Conservation (phyloP, 1,139 yeast species). For the Blastobotrys arbuscula region DNA sequence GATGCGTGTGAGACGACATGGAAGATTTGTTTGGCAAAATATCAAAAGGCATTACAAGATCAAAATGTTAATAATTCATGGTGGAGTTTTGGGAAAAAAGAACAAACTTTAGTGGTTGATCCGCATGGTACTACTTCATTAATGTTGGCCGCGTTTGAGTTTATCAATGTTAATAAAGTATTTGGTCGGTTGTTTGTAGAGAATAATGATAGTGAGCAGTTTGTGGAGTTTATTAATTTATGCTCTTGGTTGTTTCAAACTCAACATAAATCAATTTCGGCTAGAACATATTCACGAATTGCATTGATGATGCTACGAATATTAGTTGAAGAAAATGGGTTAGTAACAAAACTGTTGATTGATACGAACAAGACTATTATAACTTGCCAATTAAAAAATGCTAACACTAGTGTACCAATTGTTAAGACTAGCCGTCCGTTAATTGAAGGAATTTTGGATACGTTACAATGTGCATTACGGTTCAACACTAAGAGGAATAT, state of each 20-base stretch:
- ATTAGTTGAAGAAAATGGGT: constrained; percentile 30
- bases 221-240: constrained; percentile 30
- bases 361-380: constrained; percentile 17
- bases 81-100: not conserved
- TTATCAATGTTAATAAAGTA: constrained; percentile 33
- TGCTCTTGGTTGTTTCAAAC: constrained; percentile 32
- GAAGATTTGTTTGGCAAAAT: constrained; percentile 25
- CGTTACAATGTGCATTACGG: constrained; percentile 31
- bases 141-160: constrained; percentile 35
- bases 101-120: constrained; percentile 5
- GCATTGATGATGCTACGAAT: constrained; percentile 29
- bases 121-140: constrained; percentile 28
- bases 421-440: constrained; percentile 26
- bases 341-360: constrained; percentile 21
- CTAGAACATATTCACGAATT: constrained; percentile 31
- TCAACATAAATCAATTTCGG: constrained; percentile 27
- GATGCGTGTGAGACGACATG: constrained; percentile 29
- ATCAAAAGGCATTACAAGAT: constrained; percentile 1
- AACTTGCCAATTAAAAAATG: constrained; percentile 24
- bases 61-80: not conserved
- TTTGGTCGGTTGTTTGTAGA: constrained; percentile 32
- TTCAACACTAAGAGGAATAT: constrained; percentile 30
- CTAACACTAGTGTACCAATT: not conserved
- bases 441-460: constrained; percentile 34
- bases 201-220: constrained; percentile 15